Evolutionary conservation across 257 asterid genomes (phyloP).

Genomic region (Jaltomata sinuosa): DNA sequence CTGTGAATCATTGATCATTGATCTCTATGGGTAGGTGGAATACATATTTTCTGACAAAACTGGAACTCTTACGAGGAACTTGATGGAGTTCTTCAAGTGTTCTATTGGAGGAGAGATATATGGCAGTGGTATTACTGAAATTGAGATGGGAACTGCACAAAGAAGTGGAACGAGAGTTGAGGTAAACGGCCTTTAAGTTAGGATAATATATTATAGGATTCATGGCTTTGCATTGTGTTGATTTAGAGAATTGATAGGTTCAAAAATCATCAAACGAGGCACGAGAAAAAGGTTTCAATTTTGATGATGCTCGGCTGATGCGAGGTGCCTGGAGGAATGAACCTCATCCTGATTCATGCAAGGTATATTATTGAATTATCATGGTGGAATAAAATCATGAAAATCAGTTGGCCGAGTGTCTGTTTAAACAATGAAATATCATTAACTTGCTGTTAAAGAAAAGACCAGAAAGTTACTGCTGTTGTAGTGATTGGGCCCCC

Average conservation of each 20-base stretch:
- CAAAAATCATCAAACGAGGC: slow-evolving; percentile 45
- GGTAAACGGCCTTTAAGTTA: slow-evolving; percentile 29
- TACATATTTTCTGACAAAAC: slow-evolving; percentile 98
- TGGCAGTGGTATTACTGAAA: slow-evolving; percentile 93
- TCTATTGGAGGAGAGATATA: slow-evolving; percentile 94
- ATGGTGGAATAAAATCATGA: background rate
- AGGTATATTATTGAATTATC: slow-evolving; percentile 39
- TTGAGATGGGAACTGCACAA: slow-evolving; percentile 88
- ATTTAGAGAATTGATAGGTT: slow-evolving; percentile 31
- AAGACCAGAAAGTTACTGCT: background rate
- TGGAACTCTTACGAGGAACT: slow-evolving; percentile 92
- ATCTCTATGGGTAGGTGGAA: slow-evolving; percentile 65
- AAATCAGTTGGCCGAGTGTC: background rate
- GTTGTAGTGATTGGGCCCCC: background rate
- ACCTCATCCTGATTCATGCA: slow-evolving; percentile 90
- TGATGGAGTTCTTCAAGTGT: slow-evolving; percentile 98
- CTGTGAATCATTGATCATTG: slow-evolving; percentile 8
- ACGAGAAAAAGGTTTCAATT: slow-evolving; percentile 94
- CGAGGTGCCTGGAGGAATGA: slow-evolving; percentile 97
- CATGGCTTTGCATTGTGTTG: background rate
- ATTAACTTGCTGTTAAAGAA: background rate
- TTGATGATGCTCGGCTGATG: slow-evolving; percentile 85
- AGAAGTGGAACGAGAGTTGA: slow-evolving; percentile 66
- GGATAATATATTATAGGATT: background rate
- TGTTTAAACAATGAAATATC: background rate